A percentile compares a stretch with the other conserved stretches of the same genome.
phyloP scores from a whole-genome alignment of 2,329 filamentous ascomycete genomes.

The Trichophyton simii region DNA sequence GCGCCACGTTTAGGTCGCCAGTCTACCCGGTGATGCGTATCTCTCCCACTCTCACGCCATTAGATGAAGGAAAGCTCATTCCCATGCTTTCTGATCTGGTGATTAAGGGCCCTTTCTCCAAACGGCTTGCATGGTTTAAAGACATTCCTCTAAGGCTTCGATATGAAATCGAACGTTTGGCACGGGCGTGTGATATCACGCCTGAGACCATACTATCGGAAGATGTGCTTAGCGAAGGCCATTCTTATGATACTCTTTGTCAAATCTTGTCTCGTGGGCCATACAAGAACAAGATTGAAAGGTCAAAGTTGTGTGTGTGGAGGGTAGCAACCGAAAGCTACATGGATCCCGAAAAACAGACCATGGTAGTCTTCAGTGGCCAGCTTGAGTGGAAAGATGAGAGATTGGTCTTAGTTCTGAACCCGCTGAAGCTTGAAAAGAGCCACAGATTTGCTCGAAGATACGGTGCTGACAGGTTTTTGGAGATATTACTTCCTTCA shows the following conservation, averaged over 20 bases:
- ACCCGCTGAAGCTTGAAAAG: conserved; percentile 30
- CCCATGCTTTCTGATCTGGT: conserved; percentile 21
- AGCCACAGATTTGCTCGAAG: conserved; percentile 35
- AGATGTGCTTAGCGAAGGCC: conserved; percentile 15
- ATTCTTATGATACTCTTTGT: conserved; percentile 23
- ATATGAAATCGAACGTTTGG: conserved; percentile 29
- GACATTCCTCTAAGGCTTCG: conserved; percentile 24
- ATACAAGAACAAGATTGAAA: conserved; percentile 18
- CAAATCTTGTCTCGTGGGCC: conserved; percentile 20
- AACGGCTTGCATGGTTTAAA: conserved; percentile 16
- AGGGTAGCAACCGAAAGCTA: conserved; percentile 24
- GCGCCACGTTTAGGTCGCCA: not conserved
- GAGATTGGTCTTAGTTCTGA: conserved; percentile 29
- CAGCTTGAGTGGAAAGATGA: conserved; percentile 29
- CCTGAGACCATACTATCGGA: conserved; percentile 21
- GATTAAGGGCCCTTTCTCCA: conserved; percentile 26
- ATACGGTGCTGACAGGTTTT: conserved; percentile 37
- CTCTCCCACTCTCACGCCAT: not conserved
- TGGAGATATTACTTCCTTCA: conserved; percentile 29
- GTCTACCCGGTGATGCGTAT: not conserved
- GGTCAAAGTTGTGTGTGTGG: conserved; percentile 22
- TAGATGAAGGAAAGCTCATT: conserved; percentile 11
- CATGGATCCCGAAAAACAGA: conserved; percentile 20
- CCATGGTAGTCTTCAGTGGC: conserved; percentile 30
- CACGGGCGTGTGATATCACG: conserved; percentile 20